Conservation (phyloP, 768 basidiomycete genomes). For the Auricularia heimuer region DNA sequence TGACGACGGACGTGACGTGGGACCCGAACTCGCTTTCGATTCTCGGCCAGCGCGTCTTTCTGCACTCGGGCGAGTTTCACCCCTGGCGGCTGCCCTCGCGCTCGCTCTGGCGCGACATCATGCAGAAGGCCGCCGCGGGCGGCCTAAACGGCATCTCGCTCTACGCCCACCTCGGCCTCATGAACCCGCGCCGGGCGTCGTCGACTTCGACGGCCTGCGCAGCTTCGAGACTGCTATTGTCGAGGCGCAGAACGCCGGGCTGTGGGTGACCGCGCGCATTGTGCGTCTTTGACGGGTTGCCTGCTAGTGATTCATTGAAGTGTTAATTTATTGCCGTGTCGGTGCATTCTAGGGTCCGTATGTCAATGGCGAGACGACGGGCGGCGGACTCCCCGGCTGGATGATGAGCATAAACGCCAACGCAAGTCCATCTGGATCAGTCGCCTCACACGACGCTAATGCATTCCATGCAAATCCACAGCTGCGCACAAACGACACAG, state of each 20-base stretch:
- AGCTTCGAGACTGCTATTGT: slow-evolving; percentile 45
- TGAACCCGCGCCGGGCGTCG: slow-evolving; percentile 37
- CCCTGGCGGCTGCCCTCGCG: not conserved
- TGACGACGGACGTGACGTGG: slow-evolving; percentile 24
- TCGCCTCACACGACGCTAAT: not conserved
- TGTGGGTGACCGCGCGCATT: slow-evolving; percentile 48
- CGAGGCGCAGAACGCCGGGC: slow-evolving; percentile 38
- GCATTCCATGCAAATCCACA: slow-evolving; percentile 1
- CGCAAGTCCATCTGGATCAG: not conserved
- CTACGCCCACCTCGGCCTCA: slow-evolving; percentile 50
- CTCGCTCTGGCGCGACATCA: slow-evolving; percentile 44
- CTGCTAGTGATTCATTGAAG: too few relatives aligned
- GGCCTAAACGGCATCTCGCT: slow-evolving; percentile 54
- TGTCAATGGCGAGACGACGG: slow-evolving; percentile 32
- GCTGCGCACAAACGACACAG: slow-evolving; percentile 40
- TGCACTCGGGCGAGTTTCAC: slow-evolving; percentile 42
- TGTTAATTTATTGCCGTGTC: too few relatives aligned
- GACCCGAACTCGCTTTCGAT: slow-evolving; percentile 51
- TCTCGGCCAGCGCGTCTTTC: slow-evolving; percentile 44
- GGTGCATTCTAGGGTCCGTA: slow-evolving; percentile 27
- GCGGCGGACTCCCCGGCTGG: slow-evolving; percentile 52
- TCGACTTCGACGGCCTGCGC: slow-evolving; percentile 38
- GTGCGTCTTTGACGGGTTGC: slow-evolving; percentile 8
- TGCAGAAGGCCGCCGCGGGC: slow-evolving; percentile 53
- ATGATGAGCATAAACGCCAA: slow-evolving; percentile 41